Conservation (phyloP, 345 rosid species). For the Physaria fendleri region DNA sequence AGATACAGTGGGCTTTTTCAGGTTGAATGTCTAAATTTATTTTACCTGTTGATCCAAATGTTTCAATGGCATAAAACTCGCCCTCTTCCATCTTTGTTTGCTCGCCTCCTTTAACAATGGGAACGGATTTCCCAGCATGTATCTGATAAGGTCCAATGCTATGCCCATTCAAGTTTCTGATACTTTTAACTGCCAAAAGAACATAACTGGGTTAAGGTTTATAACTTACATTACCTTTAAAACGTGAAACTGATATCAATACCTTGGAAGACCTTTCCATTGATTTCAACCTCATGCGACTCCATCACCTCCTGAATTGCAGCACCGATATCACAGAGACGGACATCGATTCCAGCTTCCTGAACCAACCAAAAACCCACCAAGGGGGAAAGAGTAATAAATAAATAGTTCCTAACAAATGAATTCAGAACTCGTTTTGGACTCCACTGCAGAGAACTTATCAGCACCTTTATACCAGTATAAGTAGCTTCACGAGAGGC, state of each 20-base stretch:
- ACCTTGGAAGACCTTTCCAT: conserved; percentile 93
- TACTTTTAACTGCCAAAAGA: conserved; percentile 68
- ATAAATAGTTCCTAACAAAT: background rate
- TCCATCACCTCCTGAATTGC: conserved; percentile 99
- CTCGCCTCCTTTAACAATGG: conserved; percentile 93
- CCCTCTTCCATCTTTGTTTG: conserved; percentile 99
- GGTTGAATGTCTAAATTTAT: background rate
- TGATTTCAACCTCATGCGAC: conserved; percentile 95
- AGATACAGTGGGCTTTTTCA: background rate
- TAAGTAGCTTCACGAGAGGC: conserved; percentile 96
- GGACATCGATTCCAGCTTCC: conserved; percentile 98
- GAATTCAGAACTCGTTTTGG: background rate
- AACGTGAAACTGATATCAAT: conserved; percentile 1
- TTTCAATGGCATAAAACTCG: conserved; percentile 88
- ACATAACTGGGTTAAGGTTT: background rate
- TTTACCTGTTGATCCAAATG: conserved; percentile 89
- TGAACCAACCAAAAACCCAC: conserved; percentile 17
- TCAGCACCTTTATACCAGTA: conserved; percentile 83
- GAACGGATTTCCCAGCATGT: conserved; percentile 96
- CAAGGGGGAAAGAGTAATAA: background rate
- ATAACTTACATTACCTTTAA: background rate
- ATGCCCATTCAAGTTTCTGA: conserved; percentile 89
- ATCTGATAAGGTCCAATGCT: conserved; percentile 86
- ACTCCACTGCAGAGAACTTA: background rate
- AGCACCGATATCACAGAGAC: conserved; percentile 94